A percentile compares a stretch with the other conserved stretches of the same genome.
These are phyloP conservation scores for Diplocarpon mali DNA, from an alignment of 2,329 filamentous ascomycete genomes.

Conservation along the genomic window DNA sequence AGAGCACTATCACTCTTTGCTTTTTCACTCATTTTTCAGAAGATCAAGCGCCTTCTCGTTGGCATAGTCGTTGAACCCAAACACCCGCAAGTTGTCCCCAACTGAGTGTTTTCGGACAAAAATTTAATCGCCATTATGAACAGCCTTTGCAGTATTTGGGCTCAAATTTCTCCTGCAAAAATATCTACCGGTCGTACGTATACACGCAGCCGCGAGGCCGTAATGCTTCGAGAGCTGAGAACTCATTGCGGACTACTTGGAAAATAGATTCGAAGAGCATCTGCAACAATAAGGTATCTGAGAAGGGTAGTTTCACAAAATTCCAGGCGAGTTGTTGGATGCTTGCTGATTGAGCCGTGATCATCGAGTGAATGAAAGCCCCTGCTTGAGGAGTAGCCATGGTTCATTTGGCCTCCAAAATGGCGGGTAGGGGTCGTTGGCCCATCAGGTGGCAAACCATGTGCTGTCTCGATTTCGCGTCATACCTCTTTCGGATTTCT, in stretches of 20 bases:
- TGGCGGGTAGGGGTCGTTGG: constrained; percentile 8
- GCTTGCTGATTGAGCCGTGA: not conserved
- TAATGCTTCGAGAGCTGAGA: constrained; percentile 20
- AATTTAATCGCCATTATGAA: constrained; percentile 15
- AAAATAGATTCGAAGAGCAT: constrained; percentile 18
- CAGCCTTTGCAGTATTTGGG: constrained; percentile 17
- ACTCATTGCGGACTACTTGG: constrained; percentile 20
- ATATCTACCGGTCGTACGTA: constrained; percentile 22
- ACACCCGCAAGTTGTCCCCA: constrained; percentile 18
- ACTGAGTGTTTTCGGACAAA: constrained; percentile 10
- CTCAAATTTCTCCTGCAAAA: constrained; percentile 17
- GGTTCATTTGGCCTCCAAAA: constrained; percentile 1
- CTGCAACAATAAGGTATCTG: constrained; percentile 17
- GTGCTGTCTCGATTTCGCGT: constrained; percentile 13
- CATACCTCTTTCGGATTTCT: constrained; percentile 12
- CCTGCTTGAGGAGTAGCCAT: constrained; percentile 7
- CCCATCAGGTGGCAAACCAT: constrained; percentile 19
- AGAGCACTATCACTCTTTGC: constrained; percentile 7
- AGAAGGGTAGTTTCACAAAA: constrained; percentile 5
- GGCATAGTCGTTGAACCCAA: constrained; percentile 22
- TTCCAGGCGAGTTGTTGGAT: constrained; percentile 6
- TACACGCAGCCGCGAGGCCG: constrained; percentile 22
- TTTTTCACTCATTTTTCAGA: constrained; percentile 10
- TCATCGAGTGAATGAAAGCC: constrained; percentile 8
- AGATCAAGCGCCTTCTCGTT: constrained; percentile 9